Evolutionary conservation across 2,329 filamentous ascomycete genomes (phyloP).

Genomic region (Hymenoscyphus linearis): DNA sequence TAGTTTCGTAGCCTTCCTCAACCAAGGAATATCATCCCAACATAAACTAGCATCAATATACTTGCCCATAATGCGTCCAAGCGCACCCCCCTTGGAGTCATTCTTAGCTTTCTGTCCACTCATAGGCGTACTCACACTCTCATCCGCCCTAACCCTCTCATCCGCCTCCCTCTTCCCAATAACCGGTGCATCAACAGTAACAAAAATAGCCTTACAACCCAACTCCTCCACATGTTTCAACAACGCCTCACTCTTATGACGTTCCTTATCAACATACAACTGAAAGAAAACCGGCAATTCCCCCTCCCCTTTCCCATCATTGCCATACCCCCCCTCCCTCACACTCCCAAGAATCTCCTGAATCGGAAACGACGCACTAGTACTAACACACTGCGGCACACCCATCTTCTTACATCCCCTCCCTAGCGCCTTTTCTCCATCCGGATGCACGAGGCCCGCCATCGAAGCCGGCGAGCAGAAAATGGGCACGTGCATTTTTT

Average conservation of each 20-base stretch:
- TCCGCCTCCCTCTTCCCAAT: constrained; percentile 49
- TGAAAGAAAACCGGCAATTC: constrained; percentile 46
- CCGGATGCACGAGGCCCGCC: constrained; percentile 56
- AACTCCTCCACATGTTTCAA: constrained; percentile 41
- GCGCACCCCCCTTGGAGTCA: constrained; percentile 48
- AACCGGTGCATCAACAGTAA: constrained; percentile 55
- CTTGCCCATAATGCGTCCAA: constrained; percentile 50
- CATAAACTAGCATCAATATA: constrained; percentile 52
- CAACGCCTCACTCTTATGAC: constrained; percentile 45
- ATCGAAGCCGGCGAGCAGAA: constrained; percentile 62
- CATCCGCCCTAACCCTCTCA: constrained; percentile 42
- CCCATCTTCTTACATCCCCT: constrained; percentile 45
- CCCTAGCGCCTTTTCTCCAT: constrained; percentile 57
- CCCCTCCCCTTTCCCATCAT: constrained; percentile 1
- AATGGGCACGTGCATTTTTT: constrained; percentile 48
- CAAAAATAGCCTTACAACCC: constrained; percentile 48
- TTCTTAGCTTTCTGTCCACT: constrained; percentile 44
- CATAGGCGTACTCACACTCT: constrained; percentile 43
- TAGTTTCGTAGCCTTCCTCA: constrained; percentile 51
- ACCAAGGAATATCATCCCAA: constrained; percentile 63
- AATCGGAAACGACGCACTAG: constrained; percentile 54
- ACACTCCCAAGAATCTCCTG: constrained; percentile 42
- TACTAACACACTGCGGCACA: constrained; percentile 56
- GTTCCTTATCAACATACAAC: constrained; percentile 55
- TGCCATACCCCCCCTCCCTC: constrained; percentile 18